These are phyloP conservation scores for Solanum sejunctum DNA, from an alignment of 257 asterid species.

Conservation along the genomic window DNA sequence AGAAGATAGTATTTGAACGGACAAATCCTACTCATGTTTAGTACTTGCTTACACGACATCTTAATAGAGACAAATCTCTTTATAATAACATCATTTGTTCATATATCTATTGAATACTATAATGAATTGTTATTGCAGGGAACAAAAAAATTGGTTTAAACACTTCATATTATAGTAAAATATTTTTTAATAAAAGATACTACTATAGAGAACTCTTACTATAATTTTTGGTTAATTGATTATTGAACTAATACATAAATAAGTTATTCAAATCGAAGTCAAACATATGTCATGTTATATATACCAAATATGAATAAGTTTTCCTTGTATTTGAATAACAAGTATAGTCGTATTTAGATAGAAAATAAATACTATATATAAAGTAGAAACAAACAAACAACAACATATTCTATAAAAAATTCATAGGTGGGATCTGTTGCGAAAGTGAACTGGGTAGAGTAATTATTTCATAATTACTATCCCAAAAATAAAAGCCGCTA, in stretches of 20 bases:
- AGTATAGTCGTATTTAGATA: not conserved
- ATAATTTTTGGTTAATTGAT: not conserved
- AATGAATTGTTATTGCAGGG: not conserved
- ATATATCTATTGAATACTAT: not conserved
- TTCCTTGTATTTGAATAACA: not conserved
- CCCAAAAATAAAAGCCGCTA: too few relatives aligned
- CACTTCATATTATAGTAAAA: not conserved
- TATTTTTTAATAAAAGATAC: not conserved
- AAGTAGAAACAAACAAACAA: too few relatives aligned
- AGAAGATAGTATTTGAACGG: not conserved
- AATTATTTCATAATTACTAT: too few relatives aligned
- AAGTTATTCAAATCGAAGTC: not conserved
- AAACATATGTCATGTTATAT: not conserved
- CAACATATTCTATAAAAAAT: too few relatives aligned
- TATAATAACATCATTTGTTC: not conserved
- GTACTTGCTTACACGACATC: not conserved
- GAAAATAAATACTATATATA: not conserved
- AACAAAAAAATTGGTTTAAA: not conserved
- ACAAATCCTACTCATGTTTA: not conserved
- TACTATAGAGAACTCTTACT: too few relatives aligned
- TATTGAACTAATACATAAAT: not conserved
- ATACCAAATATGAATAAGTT: not conserved
- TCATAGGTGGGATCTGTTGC: too few relatives aligned
- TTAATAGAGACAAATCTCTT: not conserved
- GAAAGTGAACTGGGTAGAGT: too few relatives aligned